Evolutionary conservation across 768 basidiomycete species (phyloP), one percentile per base, ranked within the genome.

Genomic region (Mycena indigotica): DNA sequence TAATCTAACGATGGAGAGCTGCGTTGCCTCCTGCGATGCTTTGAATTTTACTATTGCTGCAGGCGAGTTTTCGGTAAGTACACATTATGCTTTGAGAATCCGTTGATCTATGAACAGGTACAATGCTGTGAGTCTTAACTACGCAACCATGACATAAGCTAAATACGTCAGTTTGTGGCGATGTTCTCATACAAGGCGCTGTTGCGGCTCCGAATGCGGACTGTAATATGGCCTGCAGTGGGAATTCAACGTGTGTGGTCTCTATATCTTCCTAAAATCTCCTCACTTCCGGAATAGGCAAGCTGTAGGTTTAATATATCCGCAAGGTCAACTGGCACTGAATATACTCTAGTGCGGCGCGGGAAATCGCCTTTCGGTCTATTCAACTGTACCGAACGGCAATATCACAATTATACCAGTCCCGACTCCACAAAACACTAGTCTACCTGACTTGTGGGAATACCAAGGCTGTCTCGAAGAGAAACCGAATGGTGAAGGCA

Each of bases 211-310:
- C 74, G 1, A 79, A 80, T 1, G 70, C 73, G 3, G 78, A 78
- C 28, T 95, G 93, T 67, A 83, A 80, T 67, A 89, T 87, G 86
- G 79, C 76, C 0, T 95, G 93, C 60, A 79, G 79, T 12, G 93
- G 91, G 19, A 86, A 84, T 57, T 28, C 81, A 15, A 76, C 81
- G 88, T 88, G 59, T 64, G 86, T 15, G 58, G 21, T 35, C 30
- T 4, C 16, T 46, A 16, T 35, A 19, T 53, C 26, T n/a, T n/a
- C n/a, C n/a, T n/a, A n/a, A n/a, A n/a, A 13, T 35, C 4, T 13
- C 28, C 24, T 17, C 57, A 52, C 23, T 13, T 13, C 23, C n/a
- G 59, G 53, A 35, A 40, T 29, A 57, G 26, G 38, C 25, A 56
- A 45, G 41, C 60, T 5, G 60, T 28, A 46, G 28, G 26, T 51